phyloP scores from a whole-genome alignment of 2,329 filamentous ascomycete species.

The Chrysoporthe austroafricana region DNA sequence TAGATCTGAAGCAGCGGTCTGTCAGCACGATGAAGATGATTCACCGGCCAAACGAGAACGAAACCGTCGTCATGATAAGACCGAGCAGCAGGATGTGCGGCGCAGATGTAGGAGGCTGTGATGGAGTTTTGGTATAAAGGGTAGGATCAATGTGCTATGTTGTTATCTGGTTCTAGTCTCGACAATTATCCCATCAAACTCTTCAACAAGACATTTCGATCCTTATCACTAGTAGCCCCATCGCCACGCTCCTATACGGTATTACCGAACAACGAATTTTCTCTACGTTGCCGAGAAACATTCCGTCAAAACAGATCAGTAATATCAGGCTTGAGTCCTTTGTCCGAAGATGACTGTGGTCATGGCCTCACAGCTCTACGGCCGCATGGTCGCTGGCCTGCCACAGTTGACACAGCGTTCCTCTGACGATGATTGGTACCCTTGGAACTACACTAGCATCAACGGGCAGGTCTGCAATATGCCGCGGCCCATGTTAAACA shows the following conservation, averaged over 20 bases:
- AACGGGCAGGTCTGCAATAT: constrained; percentile 27
- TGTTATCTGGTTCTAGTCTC: neutral
- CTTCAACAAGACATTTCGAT: neutral
- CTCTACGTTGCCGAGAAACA: no score
- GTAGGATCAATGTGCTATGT: neutral
- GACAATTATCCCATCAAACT: neutral
- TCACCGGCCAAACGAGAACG: neutral
- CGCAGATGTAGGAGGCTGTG: neutral
- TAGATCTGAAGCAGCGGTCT: neutral
- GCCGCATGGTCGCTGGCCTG: constrained; percentile 16
- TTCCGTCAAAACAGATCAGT: neutral
- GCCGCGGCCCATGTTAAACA: constrained; percentile 24
- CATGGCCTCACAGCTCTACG: constrained; percentile 22
- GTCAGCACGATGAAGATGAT: neutral
- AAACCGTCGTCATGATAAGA: neutral
- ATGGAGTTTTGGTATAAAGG: neutral
- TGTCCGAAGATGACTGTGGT: neutral
- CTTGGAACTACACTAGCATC: constrained; percentile 24
- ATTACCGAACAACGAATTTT: neutral
- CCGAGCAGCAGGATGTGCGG: neutral
- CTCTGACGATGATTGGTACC: neutral
- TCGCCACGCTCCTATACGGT: neutral
- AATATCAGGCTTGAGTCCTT: neutral
- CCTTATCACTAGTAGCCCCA: neutral
- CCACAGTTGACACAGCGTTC: constrained; percentile 3